Evolutionary conservation across 768 basidiomycete species (phyloP), one percentile per base, ranked within the genome.

Genomic region (Harrya chromipes): DNA sequence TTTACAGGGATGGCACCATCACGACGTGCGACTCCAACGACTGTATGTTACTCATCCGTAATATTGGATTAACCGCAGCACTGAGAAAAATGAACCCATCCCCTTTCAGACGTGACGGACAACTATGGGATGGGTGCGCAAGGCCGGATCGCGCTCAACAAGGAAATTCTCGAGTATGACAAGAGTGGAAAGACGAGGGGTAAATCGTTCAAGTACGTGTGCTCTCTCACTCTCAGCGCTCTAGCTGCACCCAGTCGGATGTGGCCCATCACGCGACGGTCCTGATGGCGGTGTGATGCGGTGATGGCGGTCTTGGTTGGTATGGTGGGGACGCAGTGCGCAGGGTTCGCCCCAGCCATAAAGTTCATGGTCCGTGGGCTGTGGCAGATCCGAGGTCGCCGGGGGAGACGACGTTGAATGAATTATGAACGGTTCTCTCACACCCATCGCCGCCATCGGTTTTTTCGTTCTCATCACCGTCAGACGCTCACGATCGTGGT

Each of bases 21-120:
- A 95, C 94, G 4, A 92, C 81, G 35, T 82, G 80, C 61, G 94
- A 97, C 65, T 92, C 90, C 7, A 97, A 97, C 67, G 94, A 97
- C 61, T 93, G 88, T 92, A 64, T 54, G 83, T 33, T 33, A 33
- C 16, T 33, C 33, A 6, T 16, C 33, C 14, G 6, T 33, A 14
- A 33, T 16, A 33, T 33, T 33, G 33, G 33, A 33, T 33, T 33
- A 33, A 23, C 19, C 35, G 14, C 19, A 33, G 12, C 20, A 37
- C 49, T 51, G 38, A 57, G 37, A 41, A 26, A 11, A 16, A n/a
- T 29, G 13, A 24, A 33, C 26, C 42, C 21, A 0, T 17, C 17
- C 20, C 23, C 34, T 42, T 40, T 38, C 59, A 93, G 91, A 84
- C 67, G 65, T 95, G 74, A 94, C 93, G 31, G 95, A 98, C 69